These are phyloP conservation scores for Neospermospora avenae DNA, from an alignment of 2,329 filamentous ascomycete genomes.

Conservation along the genomic window DNA sequence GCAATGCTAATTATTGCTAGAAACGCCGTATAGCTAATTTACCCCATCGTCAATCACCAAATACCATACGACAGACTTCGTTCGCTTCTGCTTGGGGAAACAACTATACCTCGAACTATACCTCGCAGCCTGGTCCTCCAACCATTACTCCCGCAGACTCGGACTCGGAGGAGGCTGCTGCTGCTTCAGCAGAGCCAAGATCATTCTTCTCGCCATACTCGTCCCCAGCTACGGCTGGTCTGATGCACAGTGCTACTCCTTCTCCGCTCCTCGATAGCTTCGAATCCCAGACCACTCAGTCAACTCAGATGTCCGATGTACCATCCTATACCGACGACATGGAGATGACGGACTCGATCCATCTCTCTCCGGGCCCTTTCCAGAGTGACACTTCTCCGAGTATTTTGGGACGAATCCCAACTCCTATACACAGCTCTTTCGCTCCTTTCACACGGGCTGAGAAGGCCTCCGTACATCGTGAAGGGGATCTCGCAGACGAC, in stretches of 20 bases:
- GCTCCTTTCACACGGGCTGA: conserved; percentile 26
- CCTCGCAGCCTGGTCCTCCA: conserved; percentile 27
- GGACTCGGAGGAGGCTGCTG: conserved; percentile 30
- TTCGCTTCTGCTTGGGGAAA: conserved; percentile 21
- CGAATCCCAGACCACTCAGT: conserved; percentile 20
- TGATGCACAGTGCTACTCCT: conserved; percentile 20
- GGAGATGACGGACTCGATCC: conserved; percentile 34
- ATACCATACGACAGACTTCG: conserved; percentile 19
- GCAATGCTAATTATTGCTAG: conserved; percentile 20
- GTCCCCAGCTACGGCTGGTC: conserved; percentile 19
- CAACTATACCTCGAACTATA: conserved; percentile 25
- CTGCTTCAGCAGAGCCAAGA: conserved; percentile 24
- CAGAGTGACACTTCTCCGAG: conserved; percentile 30
- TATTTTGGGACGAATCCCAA: conserved; percentile 34
- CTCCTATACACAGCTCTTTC: conserved; percentile 36
- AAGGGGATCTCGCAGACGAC: conserved; percentile 27
- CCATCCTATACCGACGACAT: conserved; percentile 31
- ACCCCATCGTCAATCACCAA: conserved; percentile 30
- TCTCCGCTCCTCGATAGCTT: conserved; percentile 19
- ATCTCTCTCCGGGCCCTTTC: conserved; percentile 31
- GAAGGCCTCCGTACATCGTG: conserved; percentile 21
- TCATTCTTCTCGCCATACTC: conserved; percentile 30
- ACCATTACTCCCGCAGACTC: conserved; percentile 34
- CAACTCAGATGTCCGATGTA: conserved; percentile 28
- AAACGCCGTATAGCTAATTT: conserved; percentile 34